Evolutionary conservation across 2,329 filamentous ascomycete species (phyloP).

Genomic region (Exophiala phaeomuriformis): DNA sequence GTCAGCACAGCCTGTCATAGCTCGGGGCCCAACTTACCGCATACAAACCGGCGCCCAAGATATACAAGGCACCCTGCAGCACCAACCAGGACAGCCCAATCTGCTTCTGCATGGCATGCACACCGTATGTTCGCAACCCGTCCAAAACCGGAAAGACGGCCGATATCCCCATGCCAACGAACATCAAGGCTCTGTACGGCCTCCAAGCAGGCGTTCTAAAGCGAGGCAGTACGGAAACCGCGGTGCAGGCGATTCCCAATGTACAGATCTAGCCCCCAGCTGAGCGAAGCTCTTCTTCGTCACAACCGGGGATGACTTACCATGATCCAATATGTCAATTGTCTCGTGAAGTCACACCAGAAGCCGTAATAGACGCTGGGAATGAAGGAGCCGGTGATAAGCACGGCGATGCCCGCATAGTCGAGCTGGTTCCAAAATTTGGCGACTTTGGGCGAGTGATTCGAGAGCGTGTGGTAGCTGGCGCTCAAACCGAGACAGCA

Average conservation of each 20-base stretch:
- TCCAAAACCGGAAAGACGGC: constrained; percentile 78
- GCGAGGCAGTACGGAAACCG: constrained; percentile 69
- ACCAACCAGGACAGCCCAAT: constrained; percentile 79
- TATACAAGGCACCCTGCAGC: constrained; percentile 73
- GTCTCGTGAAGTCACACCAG: constrained; percentile 59
- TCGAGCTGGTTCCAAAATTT: constrained; percentile 88
- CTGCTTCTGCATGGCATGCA: constrained; percentile 56
- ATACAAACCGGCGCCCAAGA: constrained; percentile 77
- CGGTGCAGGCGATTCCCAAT: constrained; percentile 67
- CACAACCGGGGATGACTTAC: constrained; percentile 42
- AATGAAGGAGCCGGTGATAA: constrained; percentile 88
- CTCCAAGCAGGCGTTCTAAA: constrained; percentile 81
- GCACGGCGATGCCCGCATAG: constrained; percentile 83
- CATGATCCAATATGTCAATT: constrained; percentile 66
- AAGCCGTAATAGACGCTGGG: constrained; percentile 85
- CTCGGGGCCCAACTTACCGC: constrained; percentile 51
- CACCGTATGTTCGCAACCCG: constrained; percentile 61
- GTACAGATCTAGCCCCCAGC: constrained; percentile 59
- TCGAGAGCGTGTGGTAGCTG: constrained; percentile 74
- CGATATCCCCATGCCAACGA: constrained; percentile 76
- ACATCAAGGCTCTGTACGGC: constrained; percentile 81
- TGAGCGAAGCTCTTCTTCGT: constrained; percentile 2
- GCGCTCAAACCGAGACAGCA: constrained; percentile 73
- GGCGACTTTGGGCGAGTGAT: constrained; percentile 72
- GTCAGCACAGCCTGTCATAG: constrained; percentile 13